Base-by-base conservation (phyloP, 2,329 filamentous ascomycete species). In the Talaromyces sp. region DNA sequence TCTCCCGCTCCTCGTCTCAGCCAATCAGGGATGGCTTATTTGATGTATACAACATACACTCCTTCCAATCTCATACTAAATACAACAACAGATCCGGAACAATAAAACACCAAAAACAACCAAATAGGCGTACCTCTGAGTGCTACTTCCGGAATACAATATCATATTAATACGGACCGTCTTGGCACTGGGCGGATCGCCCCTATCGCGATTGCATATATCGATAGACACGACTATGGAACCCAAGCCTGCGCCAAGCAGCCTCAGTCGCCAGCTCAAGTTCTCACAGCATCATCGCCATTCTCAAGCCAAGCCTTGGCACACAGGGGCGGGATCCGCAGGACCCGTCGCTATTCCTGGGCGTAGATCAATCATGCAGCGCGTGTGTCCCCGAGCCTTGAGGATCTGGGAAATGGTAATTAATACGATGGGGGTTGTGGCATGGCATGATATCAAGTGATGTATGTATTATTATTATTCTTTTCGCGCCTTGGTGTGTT, bases 321-420 rank as follows among this genome's bases (percentile, higher is more conserved):
- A 52, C 49, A 52, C 22, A 30, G 49, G 49, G 49, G 33, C 11
- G 33, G 25, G 59, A 51, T 61, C 57, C 55, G 59, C 55, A 47
- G 47, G 59, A 58, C 55, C 59, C 59, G 55, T 58, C 30, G 55
- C 25, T 54, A 51, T 58, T 61, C 59, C 59, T 58, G 59, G 44
- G 27, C 55, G 59, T 55, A 58, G 59, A 61, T 61, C 59, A 61
- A 49, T 28, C 33, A 58, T 25, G 30, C 47, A 27, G 47, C 19
- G 42, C 17, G 33, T 33, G 32, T 51, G 47, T 27, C 47, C 9
- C 39, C 2, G 6, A 13, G 19, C 17, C 42, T 7, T 47, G 42
- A 47, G 42, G 42, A 47, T 47, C 42, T 36, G 33, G 32, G 28
- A 30, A 30, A 7, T 30, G 28, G 28, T 30, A 30, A 30, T 30